Percentiles rank a stretch among this genome's conserved stretches.
These are phyloP conservation scores for Aspergillus sp. DNA, from an alignment of 2,329 filamentous ascomycete species.

Conservation along the genomic window DNA sequence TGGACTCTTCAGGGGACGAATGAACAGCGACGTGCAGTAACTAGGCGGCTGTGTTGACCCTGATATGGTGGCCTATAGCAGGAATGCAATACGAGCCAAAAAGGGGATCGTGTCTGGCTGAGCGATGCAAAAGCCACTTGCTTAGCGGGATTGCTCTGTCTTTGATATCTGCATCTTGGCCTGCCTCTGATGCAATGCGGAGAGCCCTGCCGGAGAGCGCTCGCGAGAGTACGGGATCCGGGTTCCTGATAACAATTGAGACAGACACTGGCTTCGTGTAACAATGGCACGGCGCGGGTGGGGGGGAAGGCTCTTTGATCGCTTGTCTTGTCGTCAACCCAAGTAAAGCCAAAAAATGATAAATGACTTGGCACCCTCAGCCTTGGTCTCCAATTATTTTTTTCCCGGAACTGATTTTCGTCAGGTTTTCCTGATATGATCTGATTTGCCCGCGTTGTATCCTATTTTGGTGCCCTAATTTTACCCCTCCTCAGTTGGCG, in stretches of 20 bases:
- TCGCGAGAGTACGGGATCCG: conserved; percentile 30
- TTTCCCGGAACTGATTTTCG: conserved; percentile 18
- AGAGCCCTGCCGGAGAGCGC: conserved; percentile 46
- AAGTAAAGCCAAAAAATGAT: conserved; percentile 12
- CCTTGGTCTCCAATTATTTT: conserved; percentile 4
- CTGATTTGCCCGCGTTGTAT: conserved; percentile 24
- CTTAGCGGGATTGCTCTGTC: conserved; percentile 41
- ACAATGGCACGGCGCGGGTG: conserved; percentile 17
- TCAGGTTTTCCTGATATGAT: conserved; percentile 16
- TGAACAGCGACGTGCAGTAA: conserved; percentile 29
- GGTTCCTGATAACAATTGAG: conserved; percentile 28
- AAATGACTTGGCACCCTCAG: conserved; percentile 17
- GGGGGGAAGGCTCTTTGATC: conserved; percentile 11
- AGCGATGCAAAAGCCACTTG: conserved; percentile 40
- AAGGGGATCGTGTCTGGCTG: conserved; percentile 32
- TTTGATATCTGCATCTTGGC: conserved; percentile 49
- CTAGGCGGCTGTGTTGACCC: conserved; percentile 32
- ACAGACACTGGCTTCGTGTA: conserved; percentile 25
- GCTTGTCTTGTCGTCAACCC: conserved; percentile 9
- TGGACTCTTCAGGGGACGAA: conserved; percentile 40
- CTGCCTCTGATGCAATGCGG: conserved; percentile 41
- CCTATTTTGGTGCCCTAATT: conserved; percentile 20
- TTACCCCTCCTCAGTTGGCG: conserved; percentile 31
- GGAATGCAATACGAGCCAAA: conserved; percentile 35
- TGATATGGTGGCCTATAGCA: conserved; percentile 26